These are phyloP conservation scores for Stenocarpella maydis DNA, from an alignment of 2,329 filamentous ascomycete species.

Conservation along the genomic window DNA sequence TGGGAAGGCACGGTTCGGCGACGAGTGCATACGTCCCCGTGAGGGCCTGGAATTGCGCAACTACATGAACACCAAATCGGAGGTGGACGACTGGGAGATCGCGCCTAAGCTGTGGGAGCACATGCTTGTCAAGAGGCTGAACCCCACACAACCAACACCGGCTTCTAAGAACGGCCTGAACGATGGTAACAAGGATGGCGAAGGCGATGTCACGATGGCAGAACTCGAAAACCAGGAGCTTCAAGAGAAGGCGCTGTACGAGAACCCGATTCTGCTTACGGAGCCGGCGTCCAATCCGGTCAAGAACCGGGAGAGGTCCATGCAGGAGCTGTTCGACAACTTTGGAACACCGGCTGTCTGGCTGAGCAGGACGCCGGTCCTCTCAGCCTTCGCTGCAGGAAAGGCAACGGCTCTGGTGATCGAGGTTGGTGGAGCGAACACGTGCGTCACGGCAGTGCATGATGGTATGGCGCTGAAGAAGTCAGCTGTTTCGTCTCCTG, in stretches of 20 bases:
- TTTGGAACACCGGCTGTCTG: constrained; percentile 97
- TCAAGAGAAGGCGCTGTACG: constrained; percentile 77
- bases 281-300: constrained; percentile 91
- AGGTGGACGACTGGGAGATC: constrained; percentile 96
- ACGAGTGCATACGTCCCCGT: constrained; percentile 85
- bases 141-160: constrained; percentile 74
- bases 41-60: constrained; percentile 85
- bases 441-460: constrained; percentile 88
- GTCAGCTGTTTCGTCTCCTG: constrained; percentile 82
- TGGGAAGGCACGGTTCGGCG: constrained; percentile 77
- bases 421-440: constrained; percentile 88
- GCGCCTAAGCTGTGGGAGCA: constrained; percentile 92
- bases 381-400: constrained; percentile 90
- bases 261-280: constrained; percentile 91
- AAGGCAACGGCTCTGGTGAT: constrained; percentile 93
- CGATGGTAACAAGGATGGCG: constrained; percentile 68
- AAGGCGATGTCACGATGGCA: constrained; percentile 69
- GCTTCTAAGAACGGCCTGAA: constrained; percentile 82
- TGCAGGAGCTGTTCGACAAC: constrained; percentile 96
- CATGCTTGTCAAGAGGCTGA: constrained; percentile 86
- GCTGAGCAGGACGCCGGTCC: constrained; percentile 85
- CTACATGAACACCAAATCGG: constrained; percentile 87
- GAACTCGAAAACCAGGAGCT: constrained; percentile 62
- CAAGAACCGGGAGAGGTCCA: constrained; percentile 90
- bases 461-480: constrained; percentile 95